Conservation (phyloP, 1,284 basidiomycete genomes). For the Cutaneotrichosporon dermatis region DNA sequence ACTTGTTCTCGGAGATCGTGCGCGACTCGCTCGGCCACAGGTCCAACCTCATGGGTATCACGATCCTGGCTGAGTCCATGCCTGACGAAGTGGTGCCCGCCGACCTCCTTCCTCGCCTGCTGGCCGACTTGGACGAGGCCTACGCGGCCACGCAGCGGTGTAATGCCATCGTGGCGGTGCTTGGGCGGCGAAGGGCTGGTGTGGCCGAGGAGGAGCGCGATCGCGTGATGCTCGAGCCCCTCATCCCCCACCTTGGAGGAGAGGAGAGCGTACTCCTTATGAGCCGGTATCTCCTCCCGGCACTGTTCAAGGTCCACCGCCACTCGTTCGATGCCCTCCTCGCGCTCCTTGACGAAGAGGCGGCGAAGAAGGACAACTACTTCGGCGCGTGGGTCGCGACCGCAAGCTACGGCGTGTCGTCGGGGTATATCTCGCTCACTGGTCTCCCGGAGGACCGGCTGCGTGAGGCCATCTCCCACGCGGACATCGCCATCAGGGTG, state of each 20-base stretch:
- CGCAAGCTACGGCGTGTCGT: slow-evolving; percentile 35
- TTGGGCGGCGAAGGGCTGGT: slow-evolving; percentile 8
- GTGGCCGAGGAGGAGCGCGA: slow-evolving; percentile 8
- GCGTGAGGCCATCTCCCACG: slow-evolving; percentile 30
- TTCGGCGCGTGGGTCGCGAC: slow-evolving; percentile 38
- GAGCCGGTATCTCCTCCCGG: slow-evolving; percentile 34
- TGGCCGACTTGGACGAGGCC: slow-evolving; percentile 23
- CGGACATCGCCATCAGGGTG: slow-evolving; percentile 30
- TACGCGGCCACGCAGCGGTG: slow-evolving; percentile 26
- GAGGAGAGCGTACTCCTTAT: slow-evolving; percentile 16
- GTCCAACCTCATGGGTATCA: slow-evolving; percentile 21
- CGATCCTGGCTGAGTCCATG: slow-evolving; percentile 23
- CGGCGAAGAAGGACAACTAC: slow-evolving; percentile 1
- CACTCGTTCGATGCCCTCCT: slow-evolving; percentile 18
- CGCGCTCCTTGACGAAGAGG: slow-evolving; percentile 9
- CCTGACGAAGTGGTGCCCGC: slow-evolving; percentile 19
- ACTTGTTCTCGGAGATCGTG: slow-evolving; percentile 24
- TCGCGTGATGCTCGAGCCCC: slow-evolving; percentile 17
- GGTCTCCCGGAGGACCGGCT: slow-evolving; percentile 25
- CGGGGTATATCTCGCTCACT: slow-evolving; percentile 19
- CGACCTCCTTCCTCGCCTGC: slow-evolving; percentile 19
- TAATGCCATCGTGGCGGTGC: slow-evolving; percentile 25
- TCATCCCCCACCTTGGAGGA: slow-evolving; percentile 25
- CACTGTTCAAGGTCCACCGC: slow-evolving; percentile 25
- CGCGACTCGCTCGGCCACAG: slow-evolving; percentile 15